Percentiles rank a stretch among this genome's conserved stretches.
Evolutionary conservation across 108 stramenopile genomes (phyloP).

Genomic region (Asterionellopsis glacialis): DNA sequence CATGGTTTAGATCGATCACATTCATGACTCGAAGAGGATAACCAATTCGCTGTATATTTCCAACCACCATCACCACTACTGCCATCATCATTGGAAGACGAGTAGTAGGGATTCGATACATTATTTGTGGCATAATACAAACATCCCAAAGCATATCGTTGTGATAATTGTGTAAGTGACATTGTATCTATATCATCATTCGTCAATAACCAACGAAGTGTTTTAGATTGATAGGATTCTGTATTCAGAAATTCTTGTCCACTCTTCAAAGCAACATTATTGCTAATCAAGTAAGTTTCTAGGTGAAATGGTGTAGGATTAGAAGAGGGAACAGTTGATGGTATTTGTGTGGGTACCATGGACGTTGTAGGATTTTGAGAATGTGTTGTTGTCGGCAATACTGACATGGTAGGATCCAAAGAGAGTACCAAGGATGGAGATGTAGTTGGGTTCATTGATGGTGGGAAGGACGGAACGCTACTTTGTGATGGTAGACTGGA

Average conservation of each 20-base stretch:
- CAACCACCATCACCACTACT: too few relatives aligned
- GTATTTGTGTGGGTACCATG: constrained; percentile 6
- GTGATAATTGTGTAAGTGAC: background rate
- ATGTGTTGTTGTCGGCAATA: too few relatives aligned
- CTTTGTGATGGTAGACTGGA: too few relatives aligned
- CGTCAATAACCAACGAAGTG: constrained; percentile 2
- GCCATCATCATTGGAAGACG: background rate
- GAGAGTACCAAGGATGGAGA: too few relatives aligned
- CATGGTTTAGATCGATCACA: too few relatives aligned
- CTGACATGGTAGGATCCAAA: too few relatives aligned
- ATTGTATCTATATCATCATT: background rate
- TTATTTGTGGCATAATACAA: background rate
- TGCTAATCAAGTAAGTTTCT: background rate
- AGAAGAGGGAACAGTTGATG: too few relatives aligned
- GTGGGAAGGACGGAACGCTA: constrained; percentile 18
- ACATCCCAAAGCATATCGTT: constrained; percentile 1
- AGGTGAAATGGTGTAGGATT: background rate
- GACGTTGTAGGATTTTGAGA: constrained; percentile 3
- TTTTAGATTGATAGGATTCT: constrained; percentile 27
- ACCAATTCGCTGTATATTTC: too few relatives aligned
- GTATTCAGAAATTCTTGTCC: constrained; percentile 28
- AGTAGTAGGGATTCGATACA: constrained; percentile 4
- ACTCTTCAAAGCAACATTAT: constrained; percentile 9
- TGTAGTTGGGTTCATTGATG: too few relatives aligned
- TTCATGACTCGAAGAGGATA: too few relatives aligned